A percentile compares a stretch with the other conserved stretches of the same genome.
Evolutionary conservation across 2,329 filamentous ascomycete species (phyloP).

Genomic region (Ceratocystis colombiana): DNA sequence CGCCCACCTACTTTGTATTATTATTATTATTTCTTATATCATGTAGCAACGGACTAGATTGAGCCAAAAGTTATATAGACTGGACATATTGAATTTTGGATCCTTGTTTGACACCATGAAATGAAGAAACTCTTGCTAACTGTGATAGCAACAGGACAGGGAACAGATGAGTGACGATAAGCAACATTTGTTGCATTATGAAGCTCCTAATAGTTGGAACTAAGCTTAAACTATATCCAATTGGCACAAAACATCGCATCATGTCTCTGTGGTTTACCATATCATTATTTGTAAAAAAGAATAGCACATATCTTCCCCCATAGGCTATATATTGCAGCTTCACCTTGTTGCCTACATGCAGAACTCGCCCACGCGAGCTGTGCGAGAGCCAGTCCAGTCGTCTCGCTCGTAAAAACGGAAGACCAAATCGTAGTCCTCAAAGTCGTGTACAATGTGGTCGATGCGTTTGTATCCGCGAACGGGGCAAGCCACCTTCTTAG

Average conservation of each 20-base stretch:
- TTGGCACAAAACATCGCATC: no score
- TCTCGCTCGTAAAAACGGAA: conserved; percentile 94
- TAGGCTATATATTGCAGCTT: no score
- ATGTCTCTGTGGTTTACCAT: no score
- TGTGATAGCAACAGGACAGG: not conserved
- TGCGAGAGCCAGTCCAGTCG: conserved; percentile 54
- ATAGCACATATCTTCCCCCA: no score
- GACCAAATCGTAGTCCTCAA: conserved; percentile 93
- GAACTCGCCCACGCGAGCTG: conserved; percentile 45
- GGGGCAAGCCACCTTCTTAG: conserved; percentile 37
- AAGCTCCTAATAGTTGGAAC: no score
- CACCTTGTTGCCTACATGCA: conserved; percentile 10
- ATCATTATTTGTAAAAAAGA: no score
- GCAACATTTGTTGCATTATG: no score
- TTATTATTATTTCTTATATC: conserved; percentile 20
- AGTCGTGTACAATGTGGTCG: conserved; percentile 91
- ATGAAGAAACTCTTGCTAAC: not conserved
- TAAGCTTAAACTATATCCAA: no score
- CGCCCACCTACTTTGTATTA: conserved; percentile 7
- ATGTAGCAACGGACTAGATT: conserved; percentile 11
- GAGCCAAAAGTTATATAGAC: conserved; percentile 11
- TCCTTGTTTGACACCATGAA: not conserved
- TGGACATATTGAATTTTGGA: conserved; percentile 4
- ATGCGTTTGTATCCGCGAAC: conserved; percentile 80
- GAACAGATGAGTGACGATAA: no score